Evolutionary conservation across 148 eudicot genomes (phyloP).

Genomic region (Dysphania ambrosioides): DNA sequence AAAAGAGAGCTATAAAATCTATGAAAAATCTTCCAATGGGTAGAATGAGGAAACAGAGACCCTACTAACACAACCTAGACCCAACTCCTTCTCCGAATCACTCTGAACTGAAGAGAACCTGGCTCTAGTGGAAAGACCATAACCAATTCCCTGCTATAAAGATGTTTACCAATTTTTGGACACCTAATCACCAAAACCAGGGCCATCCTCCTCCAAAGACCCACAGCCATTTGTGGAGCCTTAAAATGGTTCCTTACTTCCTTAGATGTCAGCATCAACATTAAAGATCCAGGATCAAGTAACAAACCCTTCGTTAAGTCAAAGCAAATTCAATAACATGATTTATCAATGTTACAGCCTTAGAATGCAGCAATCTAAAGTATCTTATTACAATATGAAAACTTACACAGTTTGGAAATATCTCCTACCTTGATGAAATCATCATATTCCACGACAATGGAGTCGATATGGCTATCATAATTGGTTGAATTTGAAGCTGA

Average conservation of each 20-base stretch:
- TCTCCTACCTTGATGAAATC: conserved; percentile 77
- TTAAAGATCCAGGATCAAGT: not conserved
- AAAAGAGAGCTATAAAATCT: too few relatives aligned
- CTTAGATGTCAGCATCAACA: not conserved
- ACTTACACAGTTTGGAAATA: not conserved
- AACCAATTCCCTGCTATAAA: not conserved
- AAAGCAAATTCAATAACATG: not conserved
- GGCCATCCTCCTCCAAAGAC: not conserved
- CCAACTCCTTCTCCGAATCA: not conserved
- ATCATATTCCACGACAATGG: conserved; percentile 65
- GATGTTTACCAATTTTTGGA: not conserved
- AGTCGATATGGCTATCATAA: conserved; percentile 39
- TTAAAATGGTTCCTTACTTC: too few relatives aligned
- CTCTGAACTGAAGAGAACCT: too few relatives aligned
- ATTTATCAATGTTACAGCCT: too few relatives aligned
- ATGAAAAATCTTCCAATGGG: not conserved
- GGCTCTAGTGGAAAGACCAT: not conserved
- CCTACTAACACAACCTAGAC: not conserved
- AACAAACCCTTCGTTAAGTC: not conserved
- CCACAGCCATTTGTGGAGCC: too few relatives aligned
- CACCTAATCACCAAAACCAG: not conserved
- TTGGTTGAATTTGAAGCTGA: conserved; percentile 41
- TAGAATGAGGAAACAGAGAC: not conserved
- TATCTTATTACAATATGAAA: not conserved
- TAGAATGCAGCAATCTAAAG: not conserved